phyloP scores from a whole-genome alignment of 2,329 filamentous ascomycete genomes.

The Epichloe uncinata region DNA sequence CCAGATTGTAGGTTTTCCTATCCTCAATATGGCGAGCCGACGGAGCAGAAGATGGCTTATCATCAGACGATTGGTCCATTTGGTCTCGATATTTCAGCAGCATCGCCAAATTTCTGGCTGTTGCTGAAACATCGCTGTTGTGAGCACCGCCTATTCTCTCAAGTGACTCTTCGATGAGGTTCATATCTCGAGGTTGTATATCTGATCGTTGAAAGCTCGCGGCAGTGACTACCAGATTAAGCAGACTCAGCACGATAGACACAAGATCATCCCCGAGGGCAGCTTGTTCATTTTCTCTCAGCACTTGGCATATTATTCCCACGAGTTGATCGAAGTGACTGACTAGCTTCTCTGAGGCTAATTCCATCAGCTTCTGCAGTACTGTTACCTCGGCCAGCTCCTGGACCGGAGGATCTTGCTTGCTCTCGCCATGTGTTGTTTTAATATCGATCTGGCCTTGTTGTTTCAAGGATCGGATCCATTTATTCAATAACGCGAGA shows the following conservation, averaged over 20 bases:
- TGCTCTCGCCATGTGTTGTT: conserved; percentile 14
- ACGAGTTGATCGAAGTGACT: conserved; percentile 51
- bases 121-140: conserved; percentile 32
- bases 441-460: conserved; percentile 14
- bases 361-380: conserved; percentile 51
- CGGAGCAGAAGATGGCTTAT: conserved; percentile 21
- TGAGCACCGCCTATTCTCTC: conserved; percentile 24
- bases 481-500: conserved; percentile 25
- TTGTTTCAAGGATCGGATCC: conserved; percentile 30
- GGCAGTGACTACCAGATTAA: conserved; percentile 47
- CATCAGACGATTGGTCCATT: conserved; percentile 30
- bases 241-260: conserved; percentile 42
- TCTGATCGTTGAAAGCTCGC: conserved; percentile 40
- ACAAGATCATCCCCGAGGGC: conserved; percentile 33
- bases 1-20: conserved; percentile 46
- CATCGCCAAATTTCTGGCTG: conserved; percentile 41
- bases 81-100: conserved; percentile 43
- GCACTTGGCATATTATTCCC: conserved; percentile 47
- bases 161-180: conserved; percentile 36
- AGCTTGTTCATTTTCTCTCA: conserved; percentile 32
- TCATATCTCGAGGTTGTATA: conserved; percentile 27
- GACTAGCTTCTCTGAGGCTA: conserved; percentile 49
- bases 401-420: conserved; percentile 27
- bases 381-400: conserved; percentile 46
- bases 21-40: conserved; percentile 42